phyloP scores from a whole-genome alignment of 768 basidiomycete genomes.

The Trametes elegans region DNA sequence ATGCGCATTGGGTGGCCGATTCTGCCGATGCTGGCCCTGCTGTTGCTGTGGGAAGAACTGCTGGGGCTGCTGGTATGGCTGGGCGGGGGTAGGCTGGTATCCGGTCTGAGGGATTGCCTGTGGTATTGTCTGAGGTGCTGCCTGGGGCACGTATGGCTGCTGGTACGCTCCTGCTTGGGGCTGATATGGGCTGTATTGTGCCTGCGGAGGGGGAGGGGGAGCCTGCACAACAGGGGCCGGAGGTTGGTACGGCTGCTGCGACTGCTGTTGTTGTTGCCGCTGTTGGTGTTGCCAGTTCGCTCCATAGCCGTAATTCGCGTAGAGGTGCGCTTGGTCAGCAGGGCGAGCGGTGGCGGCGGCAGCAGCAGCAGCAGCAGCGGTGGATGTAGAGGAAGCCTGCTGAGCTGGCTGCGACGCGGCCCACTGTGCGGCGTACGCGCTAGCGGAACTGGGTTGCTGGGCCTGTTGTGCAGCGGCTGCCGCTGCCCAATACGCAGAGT shows the following conservation, averaged over 20 bases:
- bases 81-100: slow-evolving; percentile 47
- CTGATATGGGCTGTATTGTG: slow-evolving; percentile 76
- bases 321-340: slow-evolving; percentile 79
- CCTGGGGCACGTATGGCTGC: slow-evolving; percentile 66
- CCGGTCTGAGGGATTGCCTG: slow-evolving; percentile 40
- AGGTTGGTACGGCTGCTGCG: slow-evolving; percentile 48
- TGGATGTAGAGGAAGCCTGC: too few species aligned
- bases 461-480: slow-evolving; percentile 46
- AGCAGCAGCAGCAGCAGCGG: slow-evolving; percentile 36
- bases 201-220: slow-evolving; percentile 53
- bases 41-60: slow-evolving; percentile 36
- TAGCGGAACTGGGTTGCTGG: slow-evolving; percentile 47
- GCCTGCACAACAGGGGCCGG: slow-evolving; percentile 48
- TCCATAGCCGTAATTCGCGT: slow-evolving; percentile 91
- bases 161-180: slow-evolving; percentile 56
- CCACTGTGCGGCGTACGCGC: slow-evolving; percentile 67
- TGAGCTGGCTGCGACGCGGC: slow-evolving; percentile 47
- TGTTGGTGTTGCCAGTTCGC: slow-evolving; percentile 55
- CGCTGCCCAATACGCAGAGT: slow-evolving; percentile 75
- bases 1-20: slow-evolving; percentile 41
- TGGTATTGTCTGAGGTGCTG: slow-evolving; percentile 40
- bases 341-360: slow-evolving; percentile 49
- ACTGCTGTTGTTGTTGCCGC: slow-evolving; percentile 61
- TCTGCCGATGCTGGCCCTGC: slow-evolving; percentile 41
- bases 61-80: slow-evolving; percentile 37